A percentile compares a stretch with the other conserved stretches of the same genome.
These are phyloP conservation scores for Zangia roseola DNA, from an alignment of 768 basidiomycete species.

Conservation along the genomic window DNA sequence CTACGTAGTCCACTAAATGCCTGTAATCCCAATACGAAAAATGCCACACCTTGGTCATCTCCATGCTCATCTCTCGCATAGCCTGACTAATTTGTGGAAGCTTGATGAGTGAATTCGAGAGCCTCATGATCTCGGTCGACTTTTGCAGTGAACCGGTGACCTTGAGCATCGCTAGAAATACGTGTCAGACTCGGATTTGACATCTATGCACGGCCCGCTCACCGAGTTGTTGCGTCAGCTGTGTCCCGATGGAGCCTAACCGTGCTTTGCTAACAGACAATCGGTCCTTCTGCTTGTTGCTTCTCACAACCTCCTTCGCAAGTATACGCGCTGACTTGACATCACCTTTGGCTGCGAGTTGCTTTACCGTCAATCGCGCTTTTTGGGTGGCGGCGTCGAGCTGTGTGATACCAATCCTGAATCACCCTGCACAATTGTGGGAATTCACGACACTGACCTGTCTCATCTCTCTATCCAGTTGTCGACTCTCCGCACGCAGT, in stretches of 20 bases:
- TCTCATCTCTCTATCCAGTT: conserved; percentile 91
- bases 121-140: conserved; percentile 98
- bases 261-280: conserved; percentile 91
- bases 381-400: conserved; percentile 82
- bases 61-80: conserved; percentile 99
- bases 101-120: conserved; percentile 89
- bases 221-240: conserved; percentile 93
- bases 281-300: conserved; percentile 91
- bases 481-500: conserved; percentile 76
- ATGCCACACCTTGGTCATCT: conserved; percentile 90
- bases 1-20: conserved; percentile 40
- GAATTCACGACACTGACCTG: conserved; percentile 60
- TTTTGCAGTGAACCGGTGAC: conserved; percentile 98
- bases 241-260: conserved; percentile 85
- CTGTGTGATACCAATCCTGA: conserved; percentile 45
- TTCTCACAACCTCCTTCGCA: conserved; percentile 92
- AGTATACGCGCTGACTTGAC: conserved; percentile 90
- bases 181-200: background rate
- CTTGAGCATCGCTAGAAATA: conserved; percentile 80
- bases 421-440: conserved; percentile 11
- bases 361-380: conserved; percentile 77
- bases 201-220: conserved; percentile 28
- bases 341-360: conserved; percentile 88
- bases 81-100: conserved; percentile 88
- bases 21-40: background rate